Evolutionary conservation across 257 asterid genomes (phyloP).

Genomic region (Plantago ovata): DNA sequence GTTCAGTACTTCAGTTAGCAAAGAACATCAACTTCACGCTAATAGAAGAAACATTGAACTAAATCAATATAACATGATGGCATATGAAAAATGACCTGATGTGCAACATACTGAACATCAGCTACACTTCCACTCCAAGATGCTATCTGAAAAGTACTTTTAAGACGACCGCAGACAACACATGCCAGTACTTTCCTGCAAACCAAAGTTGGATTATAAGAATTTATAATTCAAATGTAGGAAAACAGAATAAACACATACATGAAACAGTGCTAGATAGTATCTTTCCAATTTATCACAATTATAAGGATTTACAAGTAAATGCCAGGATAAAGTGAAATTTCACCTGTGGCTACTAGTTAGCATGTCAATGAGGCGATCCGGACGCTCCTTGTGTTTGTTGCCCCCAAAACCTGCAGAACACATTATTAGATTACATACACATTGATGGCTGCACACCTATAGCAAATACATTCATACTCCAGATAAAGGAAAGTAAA

Average conservation of each 20-base stretch:
- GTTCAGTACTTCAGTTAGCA: slow-evolving; percentile 45
- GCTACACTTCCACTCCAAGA: slow-evolving; percentile 98
- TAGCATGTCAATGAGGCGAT: slow-evolving; percentile 98
- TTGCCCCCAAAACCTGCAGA: slow-evolving; percentile 86
- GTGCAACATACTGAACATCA: slow-evolving; percentile 97
- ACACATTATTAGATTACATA: slow-evolving; percentile 36
- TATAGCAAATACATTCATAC: slow-evolving; percentile 10
- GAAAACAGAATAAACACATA: neutral
- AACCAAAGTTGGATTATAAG: slow-evolving; percentile 11
- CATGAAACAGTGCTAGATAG: neutral
- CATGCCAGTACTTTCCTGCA: slow-evolving; percentile 97
- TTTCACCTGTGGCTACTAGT: slow-evolving; percentile 86
- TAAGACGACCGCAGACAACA: slow-evolving; percentile 94
- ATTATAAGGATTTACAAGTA: neutral
- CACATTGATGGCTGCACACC: slow-evolving; percentile 78
- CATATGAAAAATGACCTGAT: slow-evolving; percentile 59
- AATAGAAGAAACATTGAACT: neutral
- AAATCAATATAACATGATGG: slow-evolving; percentile 7
- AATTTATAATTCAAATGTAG: neutral
- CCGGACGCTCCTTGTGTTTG: slow-evolving; percentile 96
- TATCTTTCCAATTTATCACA: neutral
- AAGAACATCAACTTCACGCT: slow-evolving; percentile 7
- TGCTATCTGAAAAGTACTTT: slow-evolving; percentile 97
- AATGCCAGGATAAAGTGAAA: slow-evolving; percentile 8
- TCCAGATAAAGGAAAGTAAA: neutral